phyloP scores from a whole-genome alignment of 495 filamentous ascomycete species.

The Penicillium dipodomyicola region DNA sequence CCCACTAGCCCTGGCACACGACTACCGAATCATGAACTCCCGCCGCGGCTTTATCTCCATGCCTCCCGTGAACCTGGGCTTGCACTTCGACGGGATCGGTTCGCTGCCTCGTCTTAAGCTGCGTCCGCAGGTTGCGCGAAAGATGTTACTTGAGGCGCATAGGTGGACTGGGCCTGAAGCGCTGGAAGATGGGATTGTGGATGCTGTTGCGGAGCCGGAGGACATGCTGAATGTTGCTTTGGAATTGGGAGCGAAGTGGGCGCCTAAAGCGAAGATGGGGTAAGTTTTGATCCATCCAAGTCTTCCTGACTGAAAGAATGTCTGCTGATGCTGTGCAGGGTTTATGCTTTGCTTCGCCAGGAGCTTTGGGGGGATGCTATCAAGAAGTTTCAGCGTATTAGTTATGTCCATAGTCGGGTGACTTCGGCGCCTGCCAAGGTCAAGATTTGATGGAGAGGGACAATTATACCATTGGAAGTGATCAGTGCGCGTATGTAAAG shows the following conservation, averaged over 20 bases:
- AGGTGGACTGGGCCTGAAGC: slow-evolving; percentile 51
- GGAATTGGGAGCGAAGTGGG: slow-evolving; percentile 39
- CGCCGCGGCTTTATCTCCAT: slow-evolving; percentile 48
- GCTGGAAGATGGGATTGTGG: slow-evolving; percentile 48
- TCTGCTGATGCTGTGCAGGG: slow-evolving; percentile 22
- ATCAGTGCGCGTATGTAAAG: no score
- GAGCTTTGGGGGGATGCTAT: slow-evolving; percentile 52
- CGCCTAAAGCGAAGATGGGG: slow-evolving; percentile 50
- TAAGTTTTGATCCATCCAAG: slow-evolving; percentile 12
- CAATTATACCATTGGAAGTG: not conserved
- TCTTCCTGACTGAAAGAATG: not conserved
- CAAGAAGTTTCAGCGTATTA: slow-evolving; percentile 46
- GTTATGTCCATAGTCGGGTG: slow-evolving; percentile 48
- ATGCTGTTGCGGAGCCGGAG: slow-evolving; percentile 45
- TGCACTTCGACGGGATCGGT: slow-evolving; percentile 52
- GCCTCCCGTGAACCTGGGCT: slow-evolving; percentile 50
- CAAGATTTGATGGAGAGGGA: slow-evolving; percentile 27
- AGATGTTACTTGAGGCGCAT: slow-evolving; percentile 53
- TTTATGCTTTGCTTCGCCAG: slow-evolving; percentile 46
- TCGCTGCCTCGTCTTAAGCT: slow-evolving; percentile 48
- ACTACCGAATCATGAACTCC: slow-evolving; percentile 54
- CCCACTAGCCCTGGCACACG: slow-evolving; percentile 47
- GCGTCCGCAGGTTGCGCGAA: slow-evolving; percentile 44
- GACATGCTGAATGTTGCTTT: slow-evolving; percentile 46
- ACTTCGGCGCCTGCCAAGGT: slow-evolving; percentile 31